phyloP scores from a whole-genome alignment of 176 grass and related monocot genomes.

The Panicum miliaceum region DNA sequence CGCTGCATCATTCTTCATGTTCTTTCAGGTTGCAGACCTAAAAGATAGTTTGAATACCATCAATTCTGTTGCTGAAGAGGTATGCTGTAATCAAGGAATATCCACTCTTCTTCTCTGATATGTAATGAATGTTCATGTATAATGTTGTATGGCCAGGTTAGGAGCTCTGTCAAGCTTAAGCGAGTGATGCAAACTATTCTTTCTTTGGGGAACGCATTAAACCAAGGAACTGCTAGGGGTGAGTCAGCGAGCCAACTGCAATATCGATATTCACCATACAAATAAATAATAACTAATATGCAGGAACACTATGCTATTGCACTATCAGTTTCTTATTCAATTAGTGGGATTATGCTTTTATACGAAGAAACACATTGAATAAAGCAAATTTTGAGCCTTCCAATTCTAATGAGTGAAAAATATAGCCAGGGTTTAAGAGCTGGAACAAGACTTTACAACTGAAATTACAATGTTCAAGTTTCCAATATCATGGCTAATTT shows the following conservation, averaged over 20 bases:
- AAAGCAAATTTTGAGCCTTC: constrained; percentile 17
- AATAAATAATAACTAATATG: constrained; percentile 14
- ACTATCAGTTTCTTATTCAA: constrained; percentile 16
- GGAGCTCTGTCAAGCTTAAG: constrained; percentile 83
- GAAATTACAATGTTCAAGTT: not conserved
- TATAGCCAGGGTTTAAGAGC: constrained; percentile 25
- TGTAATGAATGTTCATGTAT: constrained; percentile 38
- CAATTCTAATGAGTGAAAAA: not conserved
- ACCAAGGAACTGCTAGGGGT: constrained; percentile 98
- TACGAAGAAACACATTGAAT: not conserved
- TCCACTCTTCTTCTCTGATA: constrained; percentile 27
- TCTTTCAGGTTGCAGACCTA: constrained; percentile 78
- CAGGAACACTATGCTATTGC: constrained; percentile 10
- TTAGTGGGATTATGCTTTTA: not conserved
- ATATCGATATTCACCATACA: constrained; percentile 31
- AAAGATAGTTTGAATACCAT: constrained; percentile 80
- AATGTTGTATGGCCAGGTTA: constrained; percentile 64
- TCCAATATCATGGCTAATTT: constrained; percentile 3
- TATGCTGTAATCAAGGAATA: constrained; percentile 36
- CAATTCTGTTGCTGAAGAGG: constrained; percentile 82
- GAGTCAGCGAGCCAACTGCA: constrained; percentile 40
- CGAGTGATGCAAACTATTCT: constrained; percentile 96
- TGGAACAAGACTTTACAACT: constrained; percentile 9
- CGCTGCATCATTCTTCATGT: constrained; percentile 22
- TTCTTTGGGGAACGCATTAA: constrained; percentile 91